Percentiles rank a stretch among this genome's conserved stretches.
Evolutionary conservation across 2,329 filamentous ascomycete species (phyloP).

Genomic region (Escovopsis sp.): DNA sequence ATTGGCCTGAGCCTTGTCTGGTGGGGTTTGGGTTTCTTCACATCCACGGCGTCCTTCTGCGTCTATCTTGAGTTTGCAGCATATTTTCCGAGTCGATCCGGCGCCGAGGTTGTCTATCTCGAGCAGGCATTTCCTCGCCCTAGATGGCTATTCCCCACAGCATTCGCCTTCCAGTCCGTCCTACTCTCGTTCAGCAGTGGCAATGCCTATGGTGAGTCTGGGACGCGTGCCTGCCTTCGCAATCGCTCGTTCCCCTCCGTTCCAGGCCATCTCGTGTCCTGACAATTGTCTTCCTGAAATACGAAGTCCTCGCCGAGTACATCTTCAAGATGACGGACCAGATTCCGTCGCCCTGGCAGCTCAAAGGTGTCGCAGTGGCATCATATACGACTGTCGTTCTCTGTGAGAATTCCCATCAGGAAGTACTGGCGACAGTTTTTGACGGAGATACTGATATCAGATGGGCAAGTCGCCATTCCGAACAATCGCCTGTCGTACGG

Average conservation of each 20-base stretch:
- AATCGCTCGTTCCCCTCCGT: neutral
- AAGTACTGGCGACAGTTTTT: neutral
- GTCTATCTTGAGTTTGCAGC: constrained; percentile 49
- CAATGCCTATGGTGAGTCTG: constrained; percentile 36
- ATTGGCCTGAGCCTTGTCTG: constrained; percentile 47
- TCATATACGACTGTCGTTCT: constrained; percentile 44
- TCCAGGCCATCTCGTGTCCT: neutral
- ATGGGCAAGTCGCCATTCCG: constrained; percentile 27
- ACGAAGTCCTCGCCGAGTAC: constrained; percentile 41
- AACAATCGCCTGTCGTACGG: constrained; percentile 43
- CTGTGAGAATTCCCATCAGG: constrained; percentile 25
- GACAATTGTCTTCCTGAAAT: too few species aligned
- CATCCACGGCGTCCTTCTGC: constrained; percentile 36
- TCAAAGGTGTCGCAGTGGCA: constrained; percentile 51
- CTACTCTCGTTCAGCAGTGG: constrained; percentile 50
- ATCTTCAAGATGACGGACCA: constrained; percentile 40
- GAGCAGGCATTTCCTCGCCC: constrained; percentile 53
- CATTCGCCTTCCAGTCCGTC: constrained; percentile 49
- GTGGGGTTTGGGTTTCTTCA: constrained; percentile 47
- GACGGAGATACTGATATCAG: too few species aligned
- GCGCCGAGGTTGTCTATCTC: constrained; percentile 51
- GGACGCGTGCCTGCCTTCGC: too few species aligned
- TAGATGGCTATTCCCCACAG: constrained; percentile 45
- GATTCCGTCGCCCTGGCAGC: constrained; percentile 41
- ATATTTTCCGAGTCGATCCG: constrained; percentile 52